phyloP scores from a whole-genome alignment of 1,139 yeast genomes.

The Sugiyamaella japonica region DNA sequence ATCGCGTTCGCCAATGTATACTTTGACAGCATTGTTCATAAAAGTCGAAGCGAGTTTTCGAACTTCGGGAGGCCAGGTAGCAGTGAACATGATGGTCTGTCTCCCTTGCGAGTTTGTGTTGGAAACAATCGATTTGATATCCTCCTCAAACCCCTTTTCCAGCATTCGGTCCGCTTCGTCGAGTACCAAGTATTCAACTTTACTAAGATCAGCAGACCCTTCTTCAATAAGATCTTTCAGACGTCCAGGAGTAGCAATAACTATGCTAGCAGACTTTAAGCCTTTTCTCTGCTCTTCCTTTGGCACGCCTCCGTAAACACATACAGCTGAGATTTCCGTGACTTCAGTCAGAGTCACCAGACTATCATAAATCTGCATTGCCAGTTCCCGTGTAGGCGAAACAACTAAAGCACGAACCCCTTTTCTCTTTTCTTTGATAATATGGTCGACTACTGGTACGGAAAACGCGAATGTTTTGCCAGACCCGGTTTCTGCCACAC shows the following conservation, averaged over 20 bases:
- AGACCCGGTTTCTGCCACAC: slow-evolving; percentile 98
- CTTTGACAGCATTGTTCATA: slow-evolving; percentile 79
- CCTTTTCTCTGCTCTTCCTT: slow-evolving; percentile 84
- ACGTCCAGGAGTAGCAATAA: slow-evolving; percentile 97
- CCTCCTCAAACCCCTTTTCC: slow-evolving; percentile 96
- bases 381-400: slow-evolving; percentile 97
- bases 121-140: slow-evolving; percentile 77
- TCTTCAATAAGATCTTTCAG: slow-evolving; percentile 87
- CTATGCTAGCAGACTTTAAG: slow-evolving; percentile 65
- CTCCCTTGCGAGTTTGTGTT: slow-evolving; percentile 50
- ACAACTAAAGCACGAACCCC: slow-evolving; percentile 78
- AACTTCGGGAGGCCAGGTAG: slow-evolving; percentile 91
- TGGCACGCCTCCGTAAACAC: slow-evolving; percentile 97
- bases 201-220: slow-evolving; percentile 70
- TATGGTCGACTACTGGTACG: slow-evolving; percentile 87
- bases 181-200: slow-evolving; percentile 75
- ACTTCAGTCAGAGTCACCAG: slow-evolving; percentile 63
- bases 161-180: slow-evolving; percentile 99
- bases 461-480: slow-evolving; percentile 98
- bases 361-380: slow-evolving; percentile 89
- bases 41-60: slow-evolving; percentile 87
- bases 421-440: slow-evolving; percentile 40
- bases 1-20: slow-evolving; percentile 91
- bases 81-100: slow-evolving; percentile 87
- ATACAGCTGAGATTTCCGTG: slow-evolving; percentile 68